A percentile compares a stretch with the other conserved stretches of the same genome.
Conservation (phyloP, 2,329 filamentous ascomycete genomes). For the Neonectria magnoliae region DNA sequence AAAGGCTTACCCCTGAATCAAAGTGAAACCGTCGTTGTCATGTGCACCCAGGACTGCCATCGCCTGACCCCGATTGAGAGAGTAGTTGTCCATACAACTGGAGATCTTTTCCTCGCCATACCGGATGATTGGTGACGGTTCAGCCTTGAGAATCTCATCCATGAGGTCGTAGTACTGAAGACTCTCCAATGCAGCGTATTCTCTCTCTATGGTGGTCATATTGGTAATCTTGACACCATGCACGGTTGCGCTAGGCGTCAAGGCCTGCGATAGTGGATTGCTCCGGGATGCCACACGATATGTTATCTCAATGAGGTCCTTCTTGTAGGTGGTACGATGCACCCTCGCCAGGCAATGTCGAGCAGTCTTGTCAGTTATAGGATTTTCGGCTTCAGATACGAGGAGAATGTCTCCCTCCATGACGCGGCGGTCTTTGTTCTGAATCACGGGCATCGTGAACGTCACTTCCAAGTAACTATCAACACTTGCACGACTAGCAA, state of each 20-base stretch:
- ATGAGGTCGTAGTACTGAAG: slow-evolving; percentile 96
- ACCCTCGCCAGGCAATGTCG: slow-evolving; percentile 90
- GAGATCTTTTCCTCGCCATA: slow-evolving; percentile 80
- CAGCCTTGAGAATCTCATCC: slow-evolving; percentile 88
- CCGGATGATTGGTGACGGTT: slow-evolving; percentile 86
- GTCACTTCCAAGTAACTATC: slow-evolving; percentile 94
- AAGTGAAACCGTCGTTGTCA: slow-evolving; percentile 95
- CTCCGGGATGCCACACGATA: slow-evolving; percentile 80
- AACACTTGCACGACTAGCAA: slow-evolving; percentile 87
- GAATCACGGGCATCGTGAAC: slow-evolving; percentile 77
- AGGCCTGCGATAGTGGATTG: slow-evolving; percentile 67
- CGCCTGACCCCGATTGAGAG: slow-evolving; percentile 88
- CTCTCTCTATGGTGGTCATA: slow-evolving; percentile 92
- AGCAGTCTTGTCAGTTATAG: slow-evolving; percentile 71
- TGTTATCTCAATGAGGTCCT: slow-evolving; percentile 82
- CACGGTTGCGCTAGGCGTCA: slow-evolving; percentile 76
- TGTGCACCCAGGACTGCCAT: slow-evolving; percentile 91
- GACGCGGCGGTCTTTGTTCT: slow-evolving; percentile 77
- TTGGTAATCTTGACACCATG: slow-evolving; percentile 87
- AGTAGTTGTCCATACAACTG: slow-evolving; percentile 78
- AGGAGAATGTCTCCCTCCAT: slow-evolving; percentile 90
- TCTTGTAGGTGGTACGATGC: slow-evolving; percentile 82
- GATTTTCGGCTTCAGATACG: slow-evolving; percentile 77
- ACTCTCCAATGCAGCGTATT: slow-evolving; percentile 91
- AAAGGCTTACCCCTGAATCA: slow-evolving; percentile 81